phyloP scores from a whole-genome alignment of 129 eudicot genomes.

The Flaveria brownii region DNA sequence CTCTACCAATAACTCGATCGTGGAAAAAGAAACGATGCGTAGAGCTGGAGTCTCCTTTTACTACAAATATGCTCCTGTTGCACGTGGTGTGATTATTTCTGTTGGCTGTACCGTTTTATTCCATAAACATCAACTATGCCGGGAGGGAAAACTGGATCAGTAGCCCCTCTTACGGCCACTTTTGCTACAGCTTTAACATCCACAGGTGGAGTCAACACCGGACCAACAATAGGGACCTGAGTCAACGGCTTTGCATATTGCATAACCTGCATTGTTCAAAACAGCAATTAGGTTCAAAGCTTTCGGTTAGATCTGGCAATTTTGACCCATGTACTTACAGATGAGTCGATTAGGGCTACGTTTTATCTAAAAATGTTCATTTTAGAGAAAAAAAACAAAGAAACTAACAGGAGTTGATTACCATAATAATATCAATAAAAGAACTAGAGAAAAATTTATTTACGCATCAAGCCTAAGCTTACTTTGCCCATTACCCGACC shows the following conservation, averaged over 20 bases:
- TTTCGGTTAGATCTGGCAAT: neutral
- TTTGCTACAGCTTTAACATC: constrained; percentile 78
- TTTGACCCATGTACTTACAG: neutral
- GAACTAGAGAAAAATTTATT: neutral
- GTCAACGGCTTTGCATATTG: constrained; percentile 67
- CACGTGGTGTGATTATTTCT: constrained; percentile 24
- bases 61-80: constrained; percentile 1
- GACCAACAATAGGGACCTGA: constrained; percentile 78
- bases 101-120: constrained; percentile 62
- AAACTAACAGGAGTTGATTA: neutral
- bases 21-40: constrained; percentile 24
- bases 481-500: neutral
- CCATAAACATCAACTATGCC: constrained; percentile 82
- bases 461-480: neutral
- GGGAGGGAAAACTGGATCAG: constrained; percentile 90
- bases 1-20: constrained; percentile 26
- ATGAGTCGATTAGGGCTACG: neutral
- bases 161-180: constrained; percentile 92
- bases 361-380: neutral
- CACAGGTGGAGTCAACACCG: constrained; percentile 78
- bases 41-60: neutral
- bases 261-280: constrained; percentile 52
- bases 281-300: constrained; percentile 11
- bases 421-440: neutral
- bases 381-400: neutral